phyloP scores from a whole-genome alignment of 257 asterid genomes.

The Penstemon davidsonii region DNA sequence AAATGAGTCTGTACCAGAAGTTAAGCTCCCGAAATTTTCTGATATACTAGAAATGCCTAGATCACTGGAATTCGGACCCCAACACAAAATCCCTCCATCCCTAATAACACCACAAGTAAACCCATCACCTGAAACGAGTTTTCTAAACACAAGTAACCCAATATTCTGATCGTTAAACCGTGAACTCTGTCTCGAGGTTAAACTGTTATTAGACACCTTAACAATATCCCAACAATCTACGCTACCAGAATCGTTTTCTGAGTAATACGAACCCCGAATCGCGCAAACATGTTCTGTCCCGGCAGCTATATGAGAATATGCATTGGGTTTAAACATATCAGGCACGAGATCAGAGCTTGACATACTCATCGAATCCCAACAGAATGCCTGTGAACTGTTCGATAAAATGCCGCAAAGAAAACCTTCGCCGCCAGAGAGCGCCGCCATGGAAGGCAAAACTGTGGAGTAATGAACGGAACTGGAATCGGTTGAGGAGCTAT shows the following conservation, averaged over 20 bases:
- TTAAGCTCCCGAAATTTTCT: conserved; percentile 41
- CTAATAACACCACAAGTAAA: conserved; percentile 66
- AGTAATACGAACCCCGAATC: conserved; percentile 66
- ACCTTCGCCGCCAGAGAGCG: conserved; percentile 79
- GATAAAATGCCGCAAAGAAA: conserved; percentile 82
- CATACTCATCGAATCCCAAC: conserved; percentile 61
- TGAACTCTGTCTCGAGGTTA: conserved; percentile 46
- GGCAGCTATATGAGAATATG: conserved; percentile 71
- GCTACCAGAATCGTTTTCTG: conserved; percentile 53
- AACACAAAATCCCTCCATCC: conserved; percentile 66
- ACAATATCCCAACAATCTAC: conserved; percentile 91
- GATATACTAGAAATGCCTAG: conserved; percentile 42
- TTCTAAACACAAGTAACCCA: conserved; percentile 39
- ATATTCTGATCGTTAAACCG: conserved; percentile 48
- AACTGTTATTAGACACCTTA: conserved; percentile 31
- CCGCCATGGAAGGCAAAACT: conserved; percentile 64
- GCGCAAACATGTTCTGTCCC: conserved; percentile 88
- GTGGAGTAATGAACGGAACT: conserved; percentile 39
- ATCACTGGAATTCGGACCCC: conserved; percentile 67
- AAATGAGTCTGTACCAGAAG: conserved; percentile 61
- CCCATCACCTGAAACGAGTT: conserved; percentile 83
- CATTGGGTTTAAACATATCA: conserved; percentile 36
- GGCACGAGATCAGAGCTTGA: conserved; percentile 71
- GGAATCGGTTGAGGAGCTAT: conserved; percentile 36
- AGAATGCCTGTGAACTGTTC: conserved; percentile 68